These are phyloP conservation scores for Melanomma pulvis-pyrius DNA, from an alignment of 495 filamentous ascomycete species.

Conservation along the genomic window DNA sequence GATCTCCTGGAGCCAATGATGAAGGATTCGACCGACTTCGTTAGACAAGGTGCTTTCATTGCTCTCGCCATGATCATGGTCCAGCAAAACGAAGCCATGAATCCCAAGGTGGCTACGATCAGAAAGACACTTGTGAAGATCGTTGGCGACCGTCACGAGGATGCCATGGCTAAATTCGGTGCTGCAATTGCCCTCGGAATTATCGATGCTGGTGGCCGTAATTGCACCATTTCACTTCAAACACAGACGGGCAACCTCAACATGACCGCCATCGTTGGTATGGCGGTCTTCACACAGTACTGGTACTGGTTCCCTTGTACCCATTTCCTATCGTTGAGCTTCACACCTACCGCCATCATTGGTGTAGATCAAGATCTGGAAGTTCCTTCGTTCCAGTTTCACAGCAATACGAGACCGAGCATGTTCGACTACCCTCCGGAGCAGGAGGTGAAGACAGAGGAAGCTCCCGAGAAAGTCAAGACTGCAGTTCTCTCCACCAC, in stretches of 20 bases:
- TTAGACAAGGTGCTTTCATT: constrained; percentile 96
- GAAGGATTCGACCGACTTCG: constrained; percentile 98
- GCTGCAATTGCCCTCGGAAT: constrained; percentile 93
- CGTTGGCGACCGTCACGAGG: constrained; percentile 92
- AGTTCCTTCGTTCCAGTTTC: constrained; percentile 93
- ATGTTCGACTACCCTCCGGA: constrained; percentile 98
- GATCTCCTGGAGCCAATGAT: constrained; percentile 98
- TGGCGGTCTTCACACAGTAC: constrained; percentile 98
- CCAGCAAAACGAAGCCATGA: constrained; percentile 82
- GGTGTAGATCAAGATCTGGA: constrained; percentile 91
- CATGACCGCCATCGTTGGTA: constrained; percentile 95
- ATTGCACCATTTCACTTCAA: constrained; percentile 96
- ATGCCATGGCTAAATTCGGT: constrained; percentile 99
- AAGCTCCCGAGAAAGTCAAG: constrained; percentile 90
- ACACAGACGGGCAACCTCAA: constrained; percentile 98
- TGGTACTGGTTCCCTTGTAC: constrained; percentile 99
- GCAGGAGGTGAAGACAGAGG: constrained; percentile 89
- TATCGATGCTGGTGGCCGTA: constrained; percentile 96
- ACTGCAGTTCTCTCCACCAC: constrained; percentile 97
- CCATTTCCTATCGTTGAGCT: constrained; percentile 93
- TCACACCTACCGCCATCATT: constrained; percentile 92
- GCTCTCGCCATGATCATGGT: constrained; percentile 95
- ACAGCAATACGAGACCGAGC: constrained; percentile 90
- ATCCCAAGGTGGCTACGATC: constrained; percentile 68
- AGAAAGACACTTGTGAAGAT: constrained; percentile 71